These are phyloP conservation scores for Penicillium robsamsonii DNA, from an alignment of 495 filamentous ascomycete species.

Conservation along the genomic window DNA sequence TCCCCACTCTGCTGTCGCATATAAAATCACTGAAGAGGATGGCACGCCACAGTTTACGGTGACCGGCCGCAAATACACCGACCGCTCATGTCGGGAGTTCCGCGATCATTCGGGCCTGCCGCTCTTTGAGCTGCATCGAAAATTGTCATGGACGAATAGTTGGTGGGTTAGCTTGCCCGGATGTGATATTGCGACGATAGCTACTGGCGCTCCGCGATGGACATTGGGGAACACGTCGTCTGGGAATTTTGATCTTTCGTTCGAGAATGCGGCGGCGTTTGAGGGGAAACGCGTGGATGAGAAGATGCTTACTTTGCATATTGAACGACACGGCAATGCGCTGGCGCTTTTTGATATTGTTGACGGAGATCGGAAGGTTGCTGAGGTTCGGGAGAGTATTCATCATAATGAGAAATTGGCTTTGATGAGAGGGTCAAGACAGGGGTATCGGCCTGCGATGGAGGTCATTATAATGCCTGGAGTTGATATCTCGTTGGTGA, in stretches of 20 bases:
- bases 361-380: conserved; percentile 25
- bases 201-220: conserved; percentile 16
- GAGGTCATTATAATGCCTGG: conserved; percentile 21
- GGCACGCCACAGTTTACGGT: conserved; percentile 22
- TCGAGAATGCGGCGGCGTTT: conserved; percentile 25
- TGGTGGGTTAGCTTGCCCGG: conserved; percentile 33
- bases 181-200: conserved; percentile 14
- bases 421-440: conserved; percentile 11
- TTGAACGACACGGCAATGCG: conserved; percentile 20
- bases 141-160: conserved; percentile 6
- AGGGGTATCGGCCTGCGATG: conserved; percentile 17
- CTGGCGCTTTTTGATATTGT: conserved; percentile 22
- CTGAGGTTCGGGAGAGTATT: conserved; percentile 23
- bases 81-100: conserved; percentile 28
- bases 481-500: conserved; percentile 23
- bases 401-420: conserved; percentile 21
- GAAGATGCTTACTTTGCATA: conserved; percentile 21
- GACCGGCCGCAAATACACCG: conserved; percentile 21
- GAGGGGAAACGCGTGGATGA: conserved; percentile 20
- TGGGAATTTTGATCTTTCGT: conserved; percentile 25
- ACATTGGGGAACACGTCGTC: conserved; percentile 6
- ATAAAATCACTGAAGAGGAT: conserved; percentile 26
- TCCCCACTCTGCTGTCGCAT: conserved; percentile 21
- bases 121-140: conserved; percentile 28
- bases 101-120: conserved; percentile 30